These are phyloP conservation scores for Colletotrichum nymphaeae DNA, from an alignment of 2,329 filamentous ascomycete genomes.

Conservation along the genomic window DNA sequence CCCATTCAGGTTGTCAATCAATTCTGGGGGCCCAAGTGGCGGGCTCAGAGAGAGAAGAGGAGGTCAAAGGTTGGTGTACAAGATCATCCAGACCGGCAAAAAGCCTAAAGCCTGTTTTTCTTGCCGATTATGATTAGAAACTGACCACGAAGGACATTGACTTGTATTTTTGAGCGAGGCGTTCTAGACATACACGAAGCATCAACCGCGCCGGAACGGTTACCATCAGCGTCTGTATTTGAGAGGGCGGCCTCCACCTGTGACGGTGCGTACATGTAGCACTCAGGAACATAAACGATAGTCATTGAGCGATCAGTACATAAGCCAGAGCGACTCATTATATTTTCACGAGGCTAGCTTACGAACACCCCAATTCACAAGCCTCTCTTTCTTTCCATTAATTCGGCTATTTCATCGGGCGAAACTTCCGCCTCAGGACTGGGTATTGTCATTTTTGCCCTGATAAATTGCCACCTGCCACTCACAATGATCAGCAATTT, in stretches of 20 bases:
- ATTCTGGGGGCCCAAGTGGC: conserved; percentile 31
- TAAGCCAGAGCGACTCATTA: not conserved
- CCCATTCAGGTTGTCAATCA: conserved; percentile 32
- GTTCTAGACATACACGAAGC: not conserved
- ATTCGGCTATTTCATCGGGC: not conserved
- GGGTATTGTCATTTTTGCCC: not conserved
- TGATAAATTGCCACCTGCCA: not conserved
- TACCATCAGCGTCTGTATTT: not conserved
- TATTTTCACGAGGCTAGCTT: too few relatives aligned
- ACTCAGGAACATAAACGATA: not conserved
- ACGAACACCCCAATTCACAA: not conserved
- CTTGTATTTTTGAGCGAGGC: not conserved
- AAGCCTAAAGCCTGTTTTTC: not conserved
- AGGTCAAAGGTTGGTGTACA: not conserved
- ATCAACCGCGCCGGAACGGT: too few relatives aligned
- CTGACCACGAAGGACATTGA: not conserved
- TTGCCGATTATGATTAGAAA: not conserved
- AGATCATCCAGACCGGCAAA: conserved; percentile 21
- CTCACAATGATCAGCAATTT: not conserved
- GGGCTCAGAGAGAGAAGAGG: conserved; percentile 17
- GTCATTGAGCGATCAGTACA: not conserved
- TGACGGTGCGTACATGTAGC: not conserved
- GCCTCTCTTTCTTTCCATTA: not conserved
- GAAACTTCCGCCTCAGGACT: not conserved
- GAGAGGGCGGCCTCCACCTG: not conserved